phyloP scores from a whole-genome alignment of 805 yeast genomes.

The Saccharomyces eubayanus region DNA sequence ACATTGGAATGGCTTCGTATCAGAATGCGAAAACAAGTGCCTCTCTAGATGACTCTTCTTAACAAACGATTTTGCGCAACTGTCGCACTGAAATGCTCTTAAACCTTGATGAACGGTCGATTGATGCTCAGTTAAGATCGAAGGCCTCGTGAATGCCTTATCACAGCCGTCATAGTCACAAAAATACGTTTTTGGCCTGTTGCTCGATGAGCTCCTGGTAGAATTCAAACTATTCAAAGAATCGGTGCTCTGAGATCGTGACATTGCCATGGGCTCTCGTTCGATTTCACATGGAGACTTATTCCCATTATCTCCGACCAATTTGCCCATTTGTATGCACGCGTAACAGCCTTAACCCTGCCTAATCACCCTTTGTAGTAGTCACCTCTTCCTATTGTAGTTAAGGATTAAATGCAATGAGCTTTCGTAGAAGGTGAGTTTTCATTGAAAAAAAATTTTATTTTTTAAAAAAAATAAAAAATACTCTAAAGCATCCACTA shows the following conservation, averaged over 20 bases:
- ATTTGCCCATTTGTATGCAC: neutral
- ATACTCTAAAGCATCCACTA: neutral
- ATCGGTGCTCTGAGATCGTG: neutral
- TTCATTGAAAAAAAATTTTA: neutral
- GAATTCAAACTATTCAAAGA: neutral
- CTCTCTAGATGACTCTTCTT: constrained; percentile 74
- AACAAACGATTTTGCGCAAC: constrained; percentile 58
- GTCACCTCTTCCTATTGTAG: neutral
- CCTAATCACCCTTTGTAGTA: neutral
- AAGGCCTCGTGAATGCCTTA: constrained; percentile 74
- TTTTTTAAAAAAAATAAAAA: neutral
- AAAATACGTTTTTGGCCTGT: constrained; percentile 50
- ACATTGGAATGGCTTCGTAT: constrained; percentile 65
- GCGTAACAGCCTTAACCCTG: neutral
- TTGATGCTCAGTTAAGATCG: constrained; percentile 73
- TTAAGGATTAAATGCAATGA: neutral
- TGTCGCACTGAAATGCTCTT: constrained; percentile 63
- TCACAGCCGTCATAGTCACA: constrained; percentile 63
- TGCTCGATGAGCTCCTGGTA: constrained; percentile 13
- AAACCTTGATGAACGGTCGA: constrained; percentile 64
- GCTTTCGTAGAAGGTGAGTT: neutral
- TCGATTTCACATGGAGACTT: neutral
- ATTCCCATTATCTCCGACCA: neutral
- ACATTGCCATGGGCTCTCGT: neutral
- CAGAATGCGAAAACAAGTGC: constrained; percentile 60